These are phyloP conservation scores for Populus simonii DNA, from an alignment of 345 rosid genomes.

Conservation along the genomic window DNA sequence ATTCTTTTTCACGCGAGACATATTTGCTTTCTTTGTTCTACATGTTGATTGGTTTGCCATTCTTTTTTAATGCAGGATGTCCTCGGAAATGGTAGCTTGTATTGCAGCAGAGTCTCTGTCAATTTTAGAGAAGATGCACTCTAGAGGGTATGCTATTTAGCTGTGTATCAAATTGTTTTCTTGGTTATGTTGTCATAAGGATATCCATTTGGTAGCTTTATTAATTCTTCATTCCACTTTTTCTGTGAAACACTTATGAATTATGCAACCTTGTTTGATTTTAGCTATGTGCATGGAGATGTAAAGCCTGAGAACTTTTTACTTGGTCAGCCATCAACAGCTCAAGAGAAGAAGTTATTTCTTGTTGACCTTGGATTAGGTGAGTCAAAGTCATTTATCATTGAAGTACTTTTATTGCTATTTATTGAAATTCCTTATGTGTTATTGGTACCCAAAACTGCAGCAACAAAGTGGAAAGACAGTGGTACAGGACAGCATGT, in stretches of 20 bases:
- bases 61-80: constrained; percentile 20
- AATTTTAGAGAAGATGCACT: constrained; percentile 36
- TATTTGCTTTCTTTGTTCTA: neutral
- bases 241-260: neutral
- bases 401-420: neutral
- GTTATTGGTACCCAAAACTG: constrained; percentile 13
- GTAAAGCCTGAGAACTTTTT: constrained; percentile 40
- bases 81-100: constrained; percentile 36
- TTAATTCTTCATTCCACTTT: neutral
- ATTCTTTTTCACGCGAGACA: neutral
- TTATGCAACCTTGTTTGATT: neutral
- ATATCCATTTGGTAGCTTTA: neutral
- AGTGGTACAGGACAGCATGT: constrained; percentile 28
- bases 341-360: constrained; percentile 34
- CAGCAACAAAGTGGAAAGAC: constrained; percentile 38
- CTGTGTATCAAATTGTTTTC: neutral
- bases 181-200: neutral
- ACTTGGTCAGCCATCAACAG: constrained; percentile 31
- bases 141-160: constrained; percentile 25
- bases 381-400: constrained; percentile 18
- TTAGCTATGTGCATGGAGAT: constrained; percentile 38
- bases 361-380: constrained; percentile 37
- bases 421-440: constrained; percentile 16
- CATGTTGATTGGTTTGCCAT: neutral
- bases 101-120: constrained; percentile 36